phyloP scores from a whole-genome alignment of 345 rosid genomes.

The Salix dunnii region DNA sequence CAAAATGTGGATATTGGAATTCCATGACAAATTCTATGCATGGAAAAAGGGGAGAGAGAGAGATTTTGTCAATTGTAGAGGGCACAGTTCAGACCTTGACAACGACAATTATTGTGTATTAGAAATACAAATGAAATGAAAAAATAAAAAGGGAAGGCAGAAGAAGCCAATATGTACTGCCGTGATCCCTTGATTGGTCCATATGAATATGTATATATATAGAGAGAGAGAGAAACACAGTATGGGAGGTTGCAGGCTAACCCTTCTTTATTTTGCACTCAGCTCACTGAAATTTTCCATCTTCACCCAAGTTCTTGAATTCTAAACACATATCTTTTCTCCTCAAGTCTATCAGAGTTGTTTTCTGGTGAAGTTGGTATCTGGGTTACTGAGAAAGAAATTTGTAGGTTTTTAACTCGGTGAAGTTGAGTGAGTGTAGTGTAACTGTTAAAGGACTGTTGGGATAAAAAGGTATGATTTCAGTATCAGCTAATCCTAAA shows the following conservation, averaged over 20 bases:
- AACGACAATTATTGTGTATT: background rate
- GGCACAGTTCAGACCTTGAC: background rate
- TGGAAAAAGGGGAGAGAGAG: background rate
- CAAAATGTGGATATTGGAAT: background rate
- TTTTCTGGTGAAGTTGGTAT: background rate
- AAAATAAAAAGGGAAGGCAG: background rate
- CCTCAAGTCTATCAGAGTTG: background rate
- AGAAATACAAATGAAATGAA: background rate
- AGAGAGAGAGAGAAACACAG: too few relatives aligned
- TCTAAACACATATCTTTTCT: background rate
- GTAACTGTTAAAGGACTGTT: slow-evolving; percentile 30
- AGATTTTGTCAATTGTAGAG: background rate
- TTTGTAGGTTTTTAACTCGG: background rate
- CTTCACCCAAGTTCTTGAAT: background rate
- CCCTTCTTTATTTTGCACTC: background rate
- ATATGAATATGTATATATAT: too few relatives aligned
- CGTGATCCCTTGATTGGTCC: background rate
- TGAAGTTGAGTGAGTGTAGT: background rate
- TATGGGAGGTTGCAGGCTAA: background rate
- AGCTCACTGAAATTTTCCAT: background rate
- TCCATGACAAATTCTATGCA: background rate
- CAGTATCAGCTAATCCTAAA: background rate
- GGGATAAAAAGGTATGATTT: background rate
- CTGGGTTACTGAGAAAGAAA: background rate
- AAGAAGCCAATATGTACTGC: background rate